A percentile compares a stretch with the other conserved stretches of the same genome.
Conservation (phyloP, 768 basidiomycete species). For the Suillus cothurnatus region DNA sequence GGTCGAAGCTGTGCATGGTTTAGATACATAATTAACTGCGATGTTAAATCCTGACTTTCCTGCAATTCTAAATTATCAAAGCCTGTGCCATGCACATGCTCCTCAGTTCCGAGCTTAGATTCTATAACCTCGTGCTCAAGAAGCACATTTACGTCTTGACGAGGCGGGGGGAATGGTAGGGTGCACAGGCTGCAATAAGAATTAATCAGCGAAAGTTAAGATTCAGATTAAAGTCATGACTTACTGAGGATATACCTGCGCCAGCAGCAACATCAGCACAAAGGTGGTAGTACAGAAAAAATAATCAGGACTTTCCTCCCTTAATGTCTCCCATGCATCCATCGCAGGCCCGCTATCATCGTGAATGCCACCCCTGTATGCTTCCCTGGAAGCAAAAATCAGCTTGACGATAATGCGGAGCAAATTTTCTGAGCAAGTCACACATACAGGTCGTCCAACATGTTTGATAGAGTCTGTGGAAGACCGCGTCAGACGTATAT, state of each 20-base stretch:
- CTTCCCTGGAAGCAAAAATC: background rate
- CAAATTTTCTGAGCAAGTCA: background rate
- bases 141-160: background rate
- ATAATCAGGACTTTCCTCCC: background rate
- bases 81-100: background rate
- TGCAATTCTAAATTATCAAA: background rate
- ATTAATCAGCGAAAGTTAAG: background rate
- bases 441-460: background rate
- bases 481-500: background rate
- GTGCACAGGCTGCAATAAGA: background rate
- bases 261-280: background rate
- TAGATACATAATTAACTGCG: background rate
- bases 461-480: background rate
- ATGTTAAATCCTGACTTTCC: background rate
- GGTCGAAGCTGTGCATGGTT: background rate
- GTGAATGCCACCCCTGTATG: background rate
- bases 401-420: background rate
- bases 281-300: background rate
- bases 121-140: background rate
- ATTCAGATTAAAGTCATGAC: background rate
- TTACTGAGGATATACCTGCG: slow-evolving; percentile 1
- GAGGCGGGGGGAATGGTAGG: background rate
- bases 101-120: background rate
- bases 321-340: background rate
- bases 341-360: background rate